Evolutionary conservation across 2,329 filamentous ascomycete genomes (phyloP).

Genomic region (Colletotrichum sp.): DNA sequence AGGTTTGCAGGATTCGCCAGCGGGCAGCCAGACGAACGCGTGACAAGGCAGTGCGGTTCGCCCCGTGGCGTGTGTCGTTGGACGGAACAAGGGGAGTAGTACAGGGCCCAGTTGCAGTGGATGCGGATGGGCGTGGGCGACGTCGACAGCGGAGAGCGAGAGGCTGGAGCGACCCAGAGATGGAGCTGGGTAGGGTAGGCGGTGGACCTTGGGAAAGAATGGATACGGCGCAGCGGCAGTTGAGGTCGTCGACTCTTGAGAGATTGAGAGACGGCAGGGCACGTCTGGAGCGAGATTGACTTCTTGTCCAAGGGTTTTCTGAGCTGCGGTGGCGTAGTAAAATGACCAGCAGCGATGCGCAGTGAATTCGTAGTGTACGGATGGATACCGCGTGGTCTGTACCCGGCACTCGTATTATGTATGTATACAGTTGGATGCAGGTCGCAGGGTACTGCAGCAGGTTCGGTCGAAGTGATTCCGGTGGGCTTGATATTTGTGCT

Average conservation of each 20-base stretch:
- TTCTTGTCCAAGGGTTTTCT: not conserved
- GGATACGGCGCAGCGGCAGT: not conserved
- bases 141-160: not conserved
- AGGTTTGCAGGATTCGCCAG: constrained; percentile 17
- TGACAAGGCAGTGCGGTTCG: constrained; percentile 20
- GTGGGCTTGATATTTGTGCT: not conserved
- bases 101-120: constrained; percentile 2
- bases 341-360: not conserved
- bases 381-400: not conserved
- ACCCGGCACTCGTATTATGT: constrained; percentile 3
- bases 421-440: not conserved
- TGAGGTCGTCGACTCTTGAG: not conserved
- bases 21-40: constrained; percentile 12
- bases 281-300: constrained; percentile 10
- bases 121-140: not conserved
- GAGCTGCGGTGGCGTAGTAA: not conserved
- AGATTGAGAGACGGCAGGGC: not conserved
- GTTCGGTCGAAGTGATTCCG: constrained; percentile 2
- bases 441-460: constrained; percentile 14
- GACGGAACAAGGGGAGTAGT: not conserved
- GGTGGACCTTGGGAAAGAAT: not conserved
- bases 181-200: not conserved
- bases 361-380: not conserved
- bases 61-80: constrained; percentile 20
- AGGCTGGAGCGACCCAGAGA: not conserved